Base-by-base conservation (phyloP, 2,329 filamentous ascomycete genomes). In the Microsporum audouinii region DNA sequence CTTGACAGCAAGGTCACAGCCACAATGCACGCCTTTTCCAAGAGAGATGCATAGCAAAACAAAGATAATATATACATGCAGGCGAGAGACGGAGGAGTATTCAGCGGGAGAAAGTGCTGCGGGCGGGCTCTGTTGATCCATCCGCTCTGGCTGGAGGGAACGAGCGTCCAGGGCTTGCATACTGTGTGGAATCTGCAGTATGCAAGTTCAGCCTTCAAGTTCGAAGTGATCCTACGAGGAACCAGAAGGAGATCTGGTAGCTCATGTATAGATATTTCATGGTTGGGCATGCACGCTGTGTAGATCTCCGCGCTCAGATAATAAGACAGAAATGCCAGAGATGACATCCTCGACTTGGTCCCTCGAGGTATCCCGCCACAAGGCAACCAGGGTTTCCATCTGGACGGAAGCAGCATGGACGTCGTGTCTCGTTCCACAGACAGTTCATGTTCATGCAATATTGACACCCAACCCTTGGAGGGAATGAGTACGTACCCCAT, bases 381-480 rank as follows among this genome's bases (percentile, higher is more conserved):
- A 53, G 49, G 49, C 49, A 53, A 23, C 29, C 47, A 34, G 14
- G 27, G 49, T 53, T 53, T 34, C 49, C 49, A 53, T 53, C 49
- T 53, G 49, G 49, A 31, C 49, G 49, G 49, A 14, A 53, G 49
- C 49, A 10, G 49, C 49, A 53, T 53, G 49, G 49, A 53, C 14
- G 49, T 29, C 49, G 49, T 53, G 49, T 29, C 17, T 7, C 31
- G 49, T 53, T 31, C 29, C 49, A 53, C 49, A 53, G 31, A 53
- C 49, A 53, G 49, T 53, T 53, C 49, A 53, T 34, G 47, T 53
- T 53, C 29, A 53, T 53, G 49, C 49, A 10, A 27, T 53, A 27
- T 53, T 29, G 49, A 23, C 6, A 31, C 29, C 17, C 2, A 23
- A 43, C n/a, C 4, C 17, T n/a, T 43, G 5, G 39, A 43, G 6